Evolutionary conservation across 768 basidiomycete genomes (phyloP).

Genomic region (Neoboletus brunneissimus): DNA sequence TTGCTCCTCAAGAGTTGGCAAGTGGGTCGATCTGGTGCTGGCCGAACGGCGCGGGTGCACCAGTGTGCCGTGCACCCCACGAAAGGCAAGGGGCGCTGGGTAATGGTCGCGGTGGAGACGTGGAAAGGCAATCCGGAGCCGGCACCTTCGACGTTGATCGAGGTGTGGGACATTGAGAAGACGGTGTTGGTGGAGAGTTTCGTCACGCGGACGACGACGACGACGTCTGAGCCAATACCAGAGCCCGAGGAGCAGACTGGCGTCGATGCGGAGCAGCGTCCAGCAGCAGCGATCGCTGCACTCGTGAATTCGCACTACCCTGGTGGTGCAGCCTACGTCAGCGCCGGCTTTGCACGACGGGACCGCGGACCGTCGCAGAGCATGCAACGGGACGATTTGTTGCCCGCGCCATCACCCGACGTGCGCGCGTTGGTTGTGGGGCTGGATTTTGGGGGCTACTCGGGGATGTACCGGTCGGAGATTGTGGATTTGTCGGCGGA

Average conservation of each 20-base stretch:
- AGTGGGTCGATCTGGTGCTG: conserved; percentile 54
- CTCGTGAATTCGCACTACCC: conserved; percentile 70
- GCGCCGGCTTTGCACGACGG: conserved; percentile 20
- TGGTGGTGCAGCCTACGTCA: conserved; percentile 28
- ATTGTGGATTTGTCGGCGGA: conserved; percentile 44
- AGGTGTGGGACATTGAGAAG: conserved; percentile 93
- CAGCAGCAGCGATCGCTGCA: conserved; percentile 75
- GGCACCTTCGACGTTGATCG: conserved; percentile 53
- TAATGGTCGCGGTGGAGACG: conserved; percentile 77
- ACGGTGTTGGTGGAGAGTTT: conserved; percentile 78
- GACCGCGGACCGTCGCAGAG: conserved; percentile 35
- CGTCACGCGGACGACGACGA: conserved; percentile 49
- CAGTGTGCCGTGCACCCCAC: conserved; percentile 82
- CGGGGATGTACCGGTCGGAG: conserved; percentile 50
- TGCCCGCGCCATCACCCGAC: conserved; percentile 56
- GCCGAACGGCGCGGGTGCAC: conserved; percentile 58
- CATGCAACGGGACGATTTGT: conserved; percentile 32
- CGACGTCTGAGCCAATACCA: conserved; percentile 45
- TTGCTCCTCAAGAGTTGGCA: conserved; percentile 87
- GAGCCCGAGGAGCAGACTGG: conserved; percentile 53
- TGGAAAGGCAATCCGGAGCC: conserved; percentile 39
- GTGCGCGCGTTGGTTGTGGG: conserved; percentile 70
- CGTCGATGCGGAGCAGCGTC: conserved; percentile 55
- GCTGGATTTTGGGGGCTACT: conserved; percentile 73
- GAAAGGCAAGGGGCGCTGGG: conserved; percentile 85